A percentile compares a stretch with the other conserved stretches of the same genome.
Evolutionary conservation across 352 stramenopile genomes (phyloP).

Genomic region (Pythium plurisporium): DNA sequence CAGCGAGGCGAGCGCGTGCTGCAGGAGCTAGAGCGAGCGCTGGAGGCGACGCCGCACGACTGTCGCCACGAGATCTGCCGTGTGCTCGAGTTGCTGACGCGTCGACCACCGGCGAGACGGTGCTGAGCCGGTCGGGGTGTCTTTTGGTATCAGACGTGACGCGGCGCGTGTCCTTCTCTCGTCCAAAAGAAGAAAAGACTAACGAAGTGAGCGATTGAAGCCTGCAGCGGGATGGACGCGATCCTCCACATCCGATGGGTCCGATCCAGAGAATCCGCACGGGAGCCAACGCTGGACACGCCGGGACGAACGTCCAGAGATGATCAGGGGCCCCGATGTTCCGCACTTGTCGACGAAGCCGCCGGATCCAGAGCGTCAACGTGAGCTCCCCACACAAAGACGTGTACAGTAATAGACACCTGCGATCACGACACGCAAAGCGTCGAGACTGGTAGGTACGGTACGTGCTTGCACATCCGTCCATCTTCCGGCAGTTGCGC

Average conservation of each 20-base stretch:
- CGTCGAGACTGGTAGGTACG: too few relatives aligned
- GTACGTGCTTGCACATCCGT: not conserved
- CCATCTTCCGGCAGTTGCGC: too few relatives aligned
- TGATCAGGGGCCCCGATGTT: too few relatives aligned
- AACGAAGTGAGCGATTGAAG: not conserved
- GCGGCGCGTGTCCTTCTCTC: not conserved
- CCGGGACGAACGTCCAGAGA: too few relatives aligned
- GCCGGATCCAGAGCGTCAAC: too few relatives aligned
- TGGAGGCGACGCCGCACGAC: constrained; percentile 46
- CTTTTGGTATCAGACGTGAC: not conserved
- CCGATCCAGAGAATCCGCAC: too few relatives aligned
- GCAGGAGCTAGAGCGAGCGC: constrained; percentile 35
- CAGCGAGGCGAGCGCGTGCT: constrained; percentile 27
- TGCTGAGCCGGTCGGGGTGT: not conserved
- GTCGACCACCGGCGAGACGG: not conserved
- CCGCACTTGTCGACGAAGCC: too few relatives aligned
- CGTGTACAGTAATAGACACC: too few relatives aligned
- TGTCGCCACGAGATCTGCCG: constrained; percentile 51
- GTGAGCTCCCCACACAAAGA: too few relatives aligned
- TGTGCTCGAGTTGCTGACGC: constrained; percentile 32
- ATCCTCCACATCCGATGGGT: not conserved
- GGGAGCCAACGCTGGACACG: too few relatives aligned
- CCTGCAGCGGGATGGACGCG: not conserved
- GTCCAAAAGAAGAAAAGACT: not conserved
- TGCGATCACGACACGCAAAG: too few relatives aligned